Evolutionary conservation across 768 basidiomycete species (phyloP).

Genomic region (Tylopilus sp.): DNA sequence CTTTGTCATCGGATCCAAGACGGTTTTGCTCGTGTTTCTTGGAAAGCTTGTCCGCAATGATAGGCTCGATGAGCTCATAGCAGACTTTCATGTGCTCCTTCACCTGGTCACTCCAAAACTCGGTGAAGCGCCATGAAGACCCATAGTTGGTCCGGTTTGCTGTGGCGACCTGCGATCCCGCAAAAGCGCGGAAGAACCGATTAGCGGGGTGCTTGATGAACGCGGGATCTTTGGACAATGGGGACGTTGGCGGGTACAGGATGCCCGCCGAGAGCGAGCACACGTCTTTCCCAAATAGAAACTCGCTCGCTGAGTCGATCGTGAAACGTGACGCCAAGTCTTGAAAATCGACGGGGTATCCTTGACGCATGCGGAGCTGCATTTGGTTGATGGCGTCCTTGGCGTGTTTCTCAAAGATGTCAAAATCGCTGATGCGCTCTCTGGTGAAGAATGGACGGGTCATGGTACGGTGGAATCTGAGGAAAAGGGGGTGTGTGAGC

Average conservation of each 20-base stretch:
- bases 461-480: conserved; percentile 41
- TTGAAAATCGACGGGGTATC: conserved; percentile 42
- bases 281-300: conserved; percentile 47
- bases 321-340: conserved; percentile 46
- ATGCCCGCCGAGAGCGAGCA: conserved; percentile 38
- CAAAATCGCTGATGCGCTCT: conserved; percentile 39
- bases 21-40: conserved; percentile 27
- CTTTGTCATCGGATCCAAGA: conserved; percentile 4
- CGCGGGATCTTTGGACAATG: conserved; percentile 19
- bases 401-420: conserved; percentile 38
- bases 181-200: conserved; percentile 39
- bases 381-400: conserved; percentile 32
- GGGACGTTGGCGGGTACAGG: conserved; percentile 27
- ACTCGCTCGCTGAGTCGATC: conserved; percentile 55
- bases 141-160: conserved; percentile 36
- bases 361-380: conserved; percentile 31
- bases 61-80: conserved; percentile 45
- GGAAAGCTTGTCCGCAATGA: conserved; percentile 40
- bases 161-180: conserved; percentile 32
- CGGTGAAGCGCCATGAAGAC: conserved; percentile 40
- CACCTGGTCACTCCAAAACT: conserved; percentile 43
- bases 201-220: conserved; percentile 31
- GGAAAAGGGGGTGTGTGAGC: neutral
- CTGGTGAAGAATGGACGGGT: conserved; percentile 41
- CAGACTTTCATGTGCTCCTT: conserved; percentile 39